A percentile compares a stretch with the other conserved stretches of the same genome.
These are phyloP conservation scores for Lathyrus sativus DNA, from an alignment of 306 rosid genomes.

Conservation along the genomic window DNA sequence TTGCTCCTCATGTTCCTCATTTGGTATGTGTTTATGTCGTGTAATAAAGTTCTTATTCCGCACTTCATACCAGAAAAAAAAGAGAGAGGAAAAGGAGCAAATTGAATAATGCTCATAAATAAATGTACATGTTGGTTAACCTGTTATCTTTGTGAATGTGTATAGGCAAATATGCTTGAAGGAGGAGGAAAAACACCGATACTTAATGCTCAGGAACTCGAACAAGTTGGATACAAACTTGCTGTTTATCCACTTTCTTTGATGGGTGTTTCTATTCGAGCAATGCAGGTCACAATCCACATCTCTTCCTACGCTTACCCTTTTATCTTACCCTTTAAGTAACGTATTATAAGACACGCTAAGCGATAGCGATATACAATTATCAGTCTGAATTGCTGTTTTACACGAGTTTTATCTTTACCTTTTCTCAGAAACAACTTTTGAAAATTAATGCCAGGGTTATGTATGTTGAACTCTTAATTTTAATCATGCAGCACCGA, in stretches of 20 bases:
- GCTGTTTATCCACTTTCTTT: constrained; percentile 86
- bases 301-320: neutral
- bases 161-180: constrained; percentile 94
- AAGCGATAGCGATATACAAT: neutral
- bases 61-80: too few relatives aligned
- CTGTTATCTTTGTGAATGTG: constrained; percentile 45
- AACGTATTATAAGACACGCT: neutral
- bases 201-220: constrained; percentile 66
- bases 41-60: too few relatives aligned
- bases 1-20: constrained; percentile 75
- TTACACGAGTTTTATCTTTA: neutral
- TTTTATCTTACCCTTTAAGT: neutral
- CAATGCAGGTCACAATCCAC: constrained; percentile 62
- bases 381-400: neutral
- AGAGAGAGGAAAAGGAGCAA: too few relatives aligned
- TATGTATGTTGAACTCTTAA: neutral
- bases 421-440: neutral
- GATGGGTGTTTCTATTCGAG: constrained; percentile 78
- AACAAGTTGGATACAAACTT: constrained; percentile 76
- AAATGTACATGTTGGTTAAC: neutral
- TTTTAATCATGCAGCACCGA: neutral
- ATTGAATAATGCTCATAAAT: neutral
- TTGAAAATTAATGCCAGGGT: neutral
- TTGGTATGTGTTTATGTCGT: constrained; percentile 41
- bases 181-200: constrained; percentile 96